Conservation (phyloP, 2,329 filamentous ascomycete species). For the Fusarium sp. region DNA sequence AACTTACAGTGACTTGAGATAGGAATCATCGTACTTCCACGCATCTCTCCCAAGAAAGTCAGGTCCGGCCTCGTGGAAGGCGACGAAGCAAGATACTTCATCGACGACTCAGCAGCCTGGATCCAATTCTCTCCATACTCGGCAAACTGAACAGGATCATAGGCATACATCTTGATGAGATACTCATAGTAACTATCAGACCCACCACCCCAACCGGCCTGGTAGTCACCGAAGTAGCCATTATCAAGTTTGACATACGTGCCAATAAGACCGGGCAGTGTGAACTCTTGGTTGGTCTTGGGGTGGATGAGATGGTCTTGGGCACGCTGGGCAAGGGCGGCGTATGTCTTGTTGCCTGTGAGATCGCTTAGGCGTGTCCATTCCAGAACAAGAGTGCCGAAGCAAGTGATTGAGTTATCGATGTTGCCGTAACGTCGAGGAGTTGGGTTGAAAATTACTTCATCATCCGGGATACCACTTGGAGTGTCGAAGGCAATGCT, state of each 20-base stretch:
- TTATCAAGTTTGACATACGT: constrained; percentile 17
- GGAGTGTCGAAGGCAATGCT: constrained; percentile 40
- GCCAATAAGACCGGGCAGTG: constrained; percentile 26
- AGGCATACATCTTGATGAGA: constrained; percentile 42
- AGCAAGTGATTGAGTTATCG: constrained; percentile 37
- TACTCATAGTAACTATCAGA: constrained; percentile 42
- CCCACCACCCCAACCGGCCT: constrained; percentile 37
- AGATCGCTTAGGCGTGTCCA: constrained; percentile 38
- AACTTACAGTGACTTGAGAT: constrained; percentile 10
- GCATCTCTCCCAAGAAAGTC: constrained; percentile 10
- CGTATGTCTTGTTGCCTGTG: constrained; percentile 26
- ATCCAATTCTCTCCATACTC: constrained; percentile 16
- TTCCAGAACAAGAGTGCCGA: constrained; percentile 36
- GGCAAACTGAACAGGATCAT: constrained; percentile 23
- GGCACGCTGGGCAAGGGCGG: constrained; percentile 21
- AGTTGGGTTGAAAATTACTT: constrained; percentile 32
- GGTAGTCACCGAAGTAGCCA: constrained; percentile 34
- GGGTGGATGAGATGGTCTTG: constrained; percentile 29
- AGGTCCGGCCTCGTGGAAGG: constrained; percentile 7
- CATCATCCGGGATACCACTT: constrained; percentile 36
- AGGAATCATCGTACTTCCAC: neutral
- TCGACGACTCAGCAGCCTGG: constrained; percentile 1
- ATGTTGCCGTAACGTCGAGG: constrained; percentile 18
- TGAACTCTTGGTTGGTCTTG: constrained; percentile 20
- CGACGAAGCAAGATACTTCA: constrained; percentile 5